These are phyloP conservation scores for Diplodia corticola DNA, from an alignment of 2,329 filamentous ascomycete genomes.

Conservation along the genomic window DNA sequence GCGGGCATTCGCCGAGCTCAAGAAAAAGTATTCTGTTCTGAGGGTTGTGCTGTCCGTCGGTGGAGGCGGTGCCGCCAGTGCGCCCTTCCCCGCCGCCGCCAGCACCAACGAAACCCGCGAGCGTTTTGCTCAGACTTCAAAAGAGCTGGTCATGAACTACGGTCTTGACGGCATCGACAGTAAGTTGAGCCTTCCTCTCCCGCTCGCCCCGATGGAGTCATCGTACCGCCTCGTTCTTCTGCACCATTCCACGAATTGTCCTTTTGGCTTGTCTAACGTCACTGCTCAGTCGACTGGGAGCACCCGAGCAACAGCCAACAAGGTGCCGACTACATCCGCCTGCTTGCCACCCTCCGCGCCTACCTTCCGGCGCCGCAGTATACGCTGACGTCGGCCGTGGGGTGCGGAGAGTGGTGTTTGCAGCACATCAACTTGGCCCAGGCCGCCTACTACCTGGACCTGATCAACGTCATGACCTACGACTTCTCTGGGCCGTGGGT, in stretches of 20 bases:
- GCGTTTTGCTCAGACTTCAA: conserved; percentile 69
- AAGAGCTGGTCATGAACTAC: conserved; percentile 67
- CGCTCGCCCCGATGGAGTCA: not conserved
- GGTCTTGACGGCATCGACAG: conserved; percentile 76
- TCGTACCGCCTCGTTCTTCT: not conserved
- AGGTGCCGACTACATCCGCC: conserved; percentile 68
- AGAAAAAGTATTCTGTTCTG: conserved; percentile 68
- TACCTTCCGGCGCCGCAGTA: conserved; percentile 69
- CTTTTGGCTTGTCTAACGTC: conserved; percentile 25
- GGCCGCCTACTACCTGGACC: conserved; percentile 67
- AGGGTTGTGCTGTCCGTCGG: conserved; percentile 78
- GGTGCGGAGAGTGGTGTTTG: conserved; percentile 65
- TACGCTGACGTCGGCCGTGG: conserved; percentile 70
- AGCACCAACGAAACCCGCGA: conserved; percentile 60
- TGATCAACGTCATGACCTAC: conserved; percentile 78
- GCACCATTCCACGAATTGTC: no score
- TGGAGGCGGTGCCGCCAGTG: conserved; percentile 66
- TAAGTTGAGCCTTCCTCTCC: conserved; percentile 44
- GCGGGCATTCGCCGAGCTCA: conserved; percentile 71
- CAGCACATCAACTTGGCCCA: conserved; percentile 66
- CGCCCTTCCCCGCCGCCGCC: conserved; percentile 68
- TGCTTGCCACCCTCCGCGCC: conserved; percentile 66
- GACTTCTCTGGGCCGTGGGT: conserved; percentile 76
- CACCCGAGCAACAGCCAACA: conserved; percentile 67
- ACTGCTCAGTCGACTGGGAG: conserved; percentile 71